These are phyloP conservation scores for Psilocybe tampanensis DNA, from an alignment of 768 basidiomycete genomes.

Conservation along the genomic window DNA sequence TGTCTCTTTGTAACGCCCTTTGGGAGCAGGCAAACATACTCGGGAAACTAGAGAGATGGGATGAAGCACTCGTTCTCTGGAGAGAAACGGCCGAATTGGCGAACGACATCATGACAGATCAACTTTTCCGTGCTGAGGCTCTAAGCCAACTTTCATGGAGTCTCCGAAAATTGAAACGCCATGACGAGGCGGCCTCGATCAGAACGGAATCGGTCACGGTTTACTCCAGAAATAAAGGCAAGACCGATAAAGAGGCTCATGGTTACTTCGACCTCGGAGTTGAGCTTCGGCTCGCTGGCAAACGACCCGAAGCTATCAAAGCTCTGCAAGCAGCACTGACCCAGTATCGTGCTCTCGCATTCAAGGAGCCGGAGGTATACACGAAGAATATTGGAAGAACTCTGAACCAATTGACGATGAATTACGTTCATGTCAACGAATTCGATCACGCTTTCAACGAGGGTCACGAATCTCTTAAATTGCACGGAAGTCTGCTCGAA, in stretches of 20 bases:
- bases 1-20: constrained; percentile 7
- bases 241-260: constrained; percentile 10
- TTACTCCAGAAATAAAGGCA: constrained; percentile 8
- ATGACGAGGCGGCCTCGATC: constrained; percentile 12
- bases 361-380: constrained; percentile 8
- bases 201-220: constrained; percentile 12
- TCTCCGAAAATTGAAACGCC: constrained; percentile 11
- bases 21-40: constrained; percentile 16
- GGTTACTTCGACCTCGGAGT: constrained; percentile 12
- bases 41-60: constrained; percentile 2
- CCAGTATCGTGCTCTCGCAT: constrained; percentile 12
- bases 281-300: constrained; percentile 10
- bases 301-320: constrained; percentile 9
- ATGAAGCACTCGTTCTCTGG: constrained; percentile 12
- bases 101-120: constrained; percentile 8
- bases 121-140: constrained; percentile 14
- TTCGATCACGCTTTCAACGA: constrained; percentile 11
- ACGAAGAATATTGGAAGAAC: constrained; percentile 12
- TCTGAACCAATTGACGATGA: constrained; percentile 5
- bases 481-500: constrained; percentile 4
- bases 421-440: constrained; percentile 2
- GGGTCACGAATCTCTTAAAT: constrained; percentile 9
- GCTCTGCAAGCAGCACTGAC: constrained; percentile 8
- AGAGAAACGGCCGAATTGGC: constrained; percentile 14
- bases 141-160: constrained; percentile 12